Base-by-base conservation (phyloP, 148 eudicot genomes). In the Rhododendron griersonianum region DNA sequence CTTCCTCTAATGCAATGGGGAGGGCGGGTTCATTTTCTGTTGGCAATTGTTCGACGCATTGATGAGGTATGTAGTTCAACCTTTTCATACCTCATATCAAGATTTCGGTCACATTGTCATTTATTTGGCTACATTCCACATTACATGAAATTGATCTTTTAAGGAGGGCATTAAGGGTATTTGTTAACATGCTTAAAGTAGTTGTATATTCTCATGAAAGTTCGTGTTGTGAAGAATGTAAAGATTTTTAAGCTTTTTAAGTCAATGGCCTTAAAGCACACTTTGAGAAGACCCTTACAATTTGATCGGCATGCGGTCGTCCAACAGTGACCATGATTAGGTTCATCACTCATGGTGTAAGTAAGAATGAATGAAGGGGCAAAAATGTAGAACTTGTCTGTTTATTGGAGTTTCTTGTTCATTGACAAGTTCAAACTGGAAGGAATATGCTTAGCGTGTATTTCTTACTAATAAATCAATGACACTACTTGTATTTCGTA, bases 1-100 rank as follows among this genome's bases (percentile, higher is more conserved):
- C 86, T 96, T 83, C 96, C 98, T 81, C 88, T 96, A 33, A 92
- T 96, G 96, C 99, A 96, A 88, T 95, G 98, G 98, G 95, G 96
- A 86, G 98, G 99, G 88, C 92, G 96, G 90, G 89, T 87, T 86
- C 99, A 96, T 84, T 92, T 91, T 83, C 88, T 94, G 83, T 61
- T 95, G 44, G 98, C 96, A 65, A 90, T 96, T 88, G 95, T 92
- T 84, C 88, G 89, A 67, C 89, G 82, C 48, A 86, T 94, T 80
- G 37, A 85, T 47, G 95, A 94, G 98, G 99, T 95, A 86, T 19
- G 74, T 77, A 61, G 7, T 87, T 21, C 28, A 9, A 4, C n/a
- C 53, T 77, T 86, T 13, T 75, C 48, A 37, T 23, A 8, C 19
- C 25, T 13, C 19, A 13, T 35, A 11, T 61, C 1, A 69, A 21